Evolutionary conservation across 192 early-diverging fungal genomes (phyloP).

Genomic region (Physocladia obscura): DNA sequence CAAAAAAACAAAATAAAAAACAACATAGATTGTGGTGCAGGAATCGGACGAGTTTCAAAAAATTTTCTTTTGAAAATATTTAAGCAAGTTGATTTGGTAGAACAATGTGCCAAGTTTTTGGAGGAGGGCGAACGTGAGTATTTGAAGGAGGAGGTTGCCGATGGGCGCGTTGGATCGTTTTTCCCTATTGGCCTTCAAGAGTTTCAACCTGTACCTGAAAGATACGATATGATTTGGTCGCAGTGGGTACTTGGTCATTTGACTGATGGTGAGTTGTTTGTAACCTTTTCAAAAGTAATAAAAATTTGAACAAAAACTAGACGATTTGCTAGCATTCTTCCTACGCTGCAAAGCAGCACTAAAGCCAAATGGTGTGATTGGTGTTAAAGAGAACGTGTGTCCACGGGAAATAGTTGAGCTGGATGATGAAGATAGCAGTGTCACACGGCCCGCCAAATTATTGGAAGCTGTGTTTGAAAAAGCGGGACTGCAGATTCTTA

Average conservation of each 20-base stretch:
- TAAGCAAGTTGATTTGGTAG: conserved; percentile 85
- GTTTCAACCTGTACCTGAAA: conserved; percentile 63
- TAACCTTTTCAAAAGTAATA: too few species aligned
- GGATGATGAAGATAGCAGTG: conserved; percentile 70
- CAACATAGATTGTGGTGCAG: conserved; percentile 81
- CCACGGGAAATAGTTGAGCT: conserved; percentile 61
- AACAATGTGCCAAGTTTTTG: conserved; percentile 78
- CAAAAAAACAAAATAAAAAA: too few species aligned
- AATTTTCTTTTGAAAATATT: conserved; percentile 78
- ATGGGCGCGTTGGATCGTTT: conserved; percentile 34
- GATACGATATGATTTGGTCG: conserved; percentile 96
- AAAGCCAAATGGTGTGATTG: conserved; percentile 69
- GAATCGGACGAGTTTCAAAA: conserved; percentile 92
- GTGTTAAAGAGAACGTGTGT: conserved; percentile 88
- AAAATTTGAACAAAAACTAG: too few species aligned
- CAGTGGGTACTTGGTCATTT: conserved; percentile 97
- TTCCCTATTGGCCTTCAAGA: conserved; percentile 79
- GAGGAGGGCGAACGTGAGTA: conserved; percentile 66
- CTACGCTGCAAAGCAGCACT: conserved; percentile 70
- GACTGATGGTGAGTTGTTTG: conserved; percentile 66
- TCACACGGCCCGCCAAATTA: conserved; percentile 36
- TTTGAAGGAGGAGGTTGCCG: conserved; percentile 53
- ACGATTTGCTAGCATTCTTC: conserved; percentile 83
- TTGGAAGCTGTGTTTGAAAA: conserved; percentile 35
- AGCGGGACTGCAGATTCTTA: conserved; percentile 40